Evolutionary conservation across 2,329 filamentous ascomycete genomes (phyloP).

Genomic region (Alternaria sp.): DNA sequence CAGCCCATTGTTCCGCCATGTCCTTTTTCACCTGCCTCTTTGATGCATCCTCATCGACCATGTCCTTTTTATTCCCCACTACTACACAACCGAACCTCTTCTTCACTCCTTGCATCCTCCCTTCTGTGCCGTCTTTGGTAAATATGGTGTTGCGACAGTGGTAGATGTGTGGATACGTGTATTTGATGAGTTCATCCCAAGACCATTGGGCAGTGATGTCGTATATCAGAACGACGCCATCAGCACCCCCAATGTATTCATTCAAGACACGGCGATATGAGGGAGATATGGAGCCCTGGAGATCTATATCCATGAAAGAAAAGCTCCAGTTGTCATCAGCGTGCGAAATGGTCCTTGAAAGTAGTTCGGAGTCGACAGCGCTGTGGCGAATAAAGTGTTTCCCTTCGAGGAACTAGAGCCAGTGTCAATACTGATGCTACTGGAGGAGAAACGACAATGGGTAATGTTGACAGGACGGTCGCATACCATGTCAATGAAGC

Average conservation of each 20-base stretch:
- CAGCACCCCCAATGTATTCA: constrained; percentile 11
- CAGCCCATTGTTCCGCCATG: constrained; percentile 31
- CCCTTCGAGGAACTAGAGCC: constrained; percentile 10
- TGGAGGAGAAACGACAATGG: background rate
- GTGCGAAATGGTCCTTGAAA: constrained; percentile 12
- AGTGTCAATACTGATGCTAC: background rate
- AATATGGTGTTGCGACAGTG: constrained; percentile 11
- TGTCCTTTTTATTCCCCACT: constrained; percentile 36
- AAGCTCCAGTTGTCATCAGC: constrained; percentile 13
- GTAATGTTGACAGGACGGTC: background rate
- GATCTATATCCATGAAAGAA: constrained; percentile 28
- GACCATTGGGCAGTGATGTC: constrained; percentile 30
- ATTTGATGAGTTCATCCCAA: constrained; percentile 27
- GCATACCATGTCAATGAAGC: constrained; percentile 33
- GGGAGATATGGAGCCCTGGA: constrained; percentile 14
- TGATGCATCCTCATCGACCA: constrained; percentile 2
- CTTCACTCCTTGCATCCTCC: constrained; percentile 1
- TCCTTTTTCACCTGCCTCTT: constrained; percentile 22
- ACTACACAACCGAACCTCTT: constrained; percentile 36
- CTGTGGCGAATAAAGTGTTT: constrained; percentile 11
- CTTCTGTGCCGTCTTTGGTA: background rate
- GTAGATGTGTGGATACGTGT: constrained; percentile 27
- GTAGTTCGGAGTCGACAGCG: constrained; percentile 8
- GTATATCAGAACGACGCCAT: constrained; percentile 39
- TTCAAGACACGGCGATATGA: constrained; percentile 4